phyloP scores from a whole-genome alignment of 2,329 filamentous ascomycete species.

The Trichoderma harzianum region DNA sequence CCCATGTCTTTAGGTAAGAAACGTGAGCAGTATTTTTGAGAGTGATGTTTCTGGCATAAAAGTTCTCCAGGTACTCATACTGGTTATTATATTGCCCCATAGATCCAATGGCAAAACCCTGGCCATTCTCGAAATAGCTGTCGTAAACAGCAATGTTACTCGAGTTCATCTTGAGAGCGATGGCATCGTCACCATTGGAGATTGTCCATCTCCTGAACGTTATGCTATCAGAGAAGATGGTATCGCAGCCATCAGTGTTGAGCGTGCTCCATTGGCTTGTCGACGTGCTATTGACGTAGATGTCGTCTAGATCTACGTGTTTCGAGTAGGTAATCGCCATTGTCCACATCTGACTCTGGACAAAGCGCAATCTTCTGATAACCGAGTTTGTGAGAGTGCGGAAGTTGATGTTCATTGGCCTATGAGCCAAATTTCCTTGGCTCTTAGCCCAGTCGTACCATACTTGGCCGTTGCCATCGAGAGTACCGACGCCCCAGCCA shows the following conservation, averaged over 20 bases:
- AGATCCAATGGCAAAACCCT: constrained; percentile 54
- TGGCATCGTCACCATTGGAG: constrained; percentile 51
- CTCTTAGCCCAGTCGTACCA: constrained; percentile 54
- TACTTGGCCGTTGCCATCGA: constrained; percentile 58
- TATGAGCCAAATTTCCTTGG: constrained; percentile 43
- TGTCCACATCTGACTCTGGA: constrained; percentile 60
- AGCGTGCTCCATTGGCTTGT: constrained; percentile 31
- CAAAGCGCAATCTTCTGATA: constrained; percentile 46
- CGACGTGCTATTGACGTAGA: constrained; percentile 51
- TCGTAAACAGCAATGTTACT: constrained; percentile 52
- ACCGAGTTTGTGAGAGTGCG: constrained; percentile 44
- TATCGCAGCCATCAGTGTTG: constrained; percentile 48
- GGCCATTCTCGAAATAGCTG: constrained; percentile 46
- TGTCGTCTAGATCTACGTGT: constrained; percentile 46
- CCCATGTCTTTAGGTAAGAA: constrained; percentile 59
- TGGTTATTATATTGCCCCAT: constrained; percentile 52
- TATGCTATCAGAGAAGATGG: constrained; percentile 50
- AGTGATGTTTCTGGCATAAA: constrained; percentile 46
- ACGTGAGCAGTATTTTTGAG: constrained; percentile 45
- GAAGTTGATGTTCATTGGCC: constrained; percentile 51
- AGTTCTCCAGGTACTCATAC: constrained; percentile 48
- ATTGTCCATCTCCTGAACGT: constrained; percentile 49
- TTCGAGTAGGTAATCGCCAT: constrained; percentile 50
- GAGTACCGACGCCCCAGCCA: constrained; percentile 49
- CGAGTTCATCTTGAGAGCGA: constrained; percentile 54